Base-by-base conservation (phyloP, 1,284 basidiomycete species). In the Sporisorium reilianum region DNA sequence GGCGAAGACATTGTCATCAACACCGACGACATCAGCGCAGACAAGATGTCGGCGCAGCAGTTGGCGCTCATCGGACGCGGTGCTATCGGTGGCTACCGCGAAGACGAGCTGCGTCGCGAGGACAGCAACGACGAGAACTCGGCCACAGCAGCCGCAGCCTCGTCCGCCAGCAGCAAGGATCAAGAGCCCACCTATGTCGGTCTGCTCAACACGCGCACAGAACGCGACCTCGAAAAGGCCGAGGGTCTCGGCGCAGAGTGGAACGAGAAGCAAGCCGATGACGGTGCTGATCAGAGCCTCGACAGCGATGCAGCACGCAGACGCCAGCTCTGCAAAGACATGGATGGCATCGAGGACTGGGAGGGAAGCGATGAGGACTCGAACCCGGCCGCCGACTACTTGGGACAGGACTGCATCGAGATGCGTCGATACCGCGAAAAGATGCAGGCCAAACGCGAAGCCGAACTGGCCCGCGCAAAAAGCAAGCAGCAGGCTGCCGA, bases 341-440 rank as follows among this genome's bases (percentile, higher is more conserved):
- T 71, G 41, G 77, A 79, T 38, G 76, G 72, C 28, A 64, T 74
- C 50, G 80, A 80, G 22, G 80, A 81, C 28, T 78, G 73, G 70
- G 60, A 77, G 11, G 69, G 65, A 2, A 60, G 53, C 46, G 70
- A 75, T n/a, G 78, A 80, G 45, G 62, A 71, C n/a, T 48, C 64
- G 20, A 71, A 80, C 50, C 77, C 79, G 7, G 60, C 70, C 1
- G 64, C 70, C 52, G 83, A 84, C 53, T 84, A 81, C 54, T 75
- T 79, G 23, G 82, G 83, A n/a, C 82, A 84, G 30, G 52, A 81
- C 22, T 82, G 80, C 36, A 51, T 61, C 32, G 83, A 84, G 58
- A 73, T 77, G 68, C 59, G 64, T 18, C 67, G 75, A 18, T 81
- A 79, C 56, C 65, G 70, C 20, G 73, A 63, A 28, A 59, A 58